A percentile compares a stretch with the other conserved stretches of the same genome.
phyloP scores from a whole-genome alignment of 2,329 filamentous ascomycete species.

The Colletotrichum eleusines region DNA sequence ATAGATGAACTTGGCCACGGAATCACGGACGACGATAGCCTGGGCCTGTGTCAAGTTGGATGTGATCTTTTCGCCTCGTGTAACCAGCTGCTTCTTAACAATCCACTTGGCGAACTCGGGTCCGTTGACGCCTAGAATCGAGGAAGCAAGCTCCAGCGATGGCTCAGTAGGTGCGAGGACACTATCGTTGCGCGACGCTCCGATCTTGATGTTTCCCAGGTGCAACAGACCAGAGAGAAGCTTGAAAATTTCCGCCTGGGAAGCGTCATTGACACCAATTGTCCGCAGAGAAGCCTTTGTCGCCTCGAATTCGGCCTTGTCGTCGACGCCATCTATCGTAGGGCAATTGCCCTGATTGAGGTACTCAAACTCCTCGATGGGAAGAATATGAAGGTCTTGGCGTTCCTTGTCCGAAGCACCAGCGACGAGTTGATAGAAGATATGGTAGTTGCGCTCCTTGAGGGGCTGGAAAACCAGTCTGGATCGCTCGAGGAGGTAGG shows the following conservation, averaged over 20 bases:
- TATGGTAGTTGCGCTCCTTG: constrained; percentile 98
- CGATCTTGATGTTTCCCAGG: constrained; percentile 96
- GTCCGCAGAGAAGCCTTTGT: constrained; percentile 88
- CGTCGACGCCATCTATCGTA: constrained; percentile 92
- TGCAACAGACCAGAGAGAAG: constrained; percentile 92
- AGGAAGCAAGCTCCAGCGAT: constrained; percentile 82
- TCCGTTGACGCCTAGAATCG: constrained; percentile 88
- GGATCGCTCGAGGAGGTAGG: constrained; percentile 94
- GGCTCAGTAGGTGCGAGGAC: constrained; percentile 85
- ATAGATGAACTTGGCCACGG: constrained; percentile 98
- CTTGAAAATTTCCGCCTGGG: constrained; percentile 89
- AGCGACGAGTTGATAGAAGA: constrained; percentile 97
- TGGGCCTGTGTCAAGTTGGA: constrained; percentile 95
- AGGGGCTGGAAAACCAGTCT: constrained; percentile 96
- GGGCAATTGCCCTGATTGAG: constrained; percentile 95
- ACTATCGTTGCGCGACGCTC: constrained; percentile 88
- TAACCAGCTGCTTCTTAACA: constrained; percentile 98
- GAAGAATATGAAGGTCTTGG: constrained; percentile 81
- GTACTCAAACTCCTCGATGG: constrained; percentile 94
- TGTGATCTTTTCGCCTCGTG: constrained; percentile 95
- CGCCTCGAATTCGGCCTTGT: constrained; percentile 92
- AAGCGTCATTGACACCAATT: constrained; percentile 81
- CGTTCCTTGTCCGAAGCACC: constrained; percentile 89
- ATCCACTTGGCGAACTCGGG: constrained; percentile 96
- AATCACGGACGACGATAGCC: constrained; percentile 93